phyloP scores from a whole-genome alignment of 768 basidiomycete genomes.

The Nidularia sp. region DNA sequence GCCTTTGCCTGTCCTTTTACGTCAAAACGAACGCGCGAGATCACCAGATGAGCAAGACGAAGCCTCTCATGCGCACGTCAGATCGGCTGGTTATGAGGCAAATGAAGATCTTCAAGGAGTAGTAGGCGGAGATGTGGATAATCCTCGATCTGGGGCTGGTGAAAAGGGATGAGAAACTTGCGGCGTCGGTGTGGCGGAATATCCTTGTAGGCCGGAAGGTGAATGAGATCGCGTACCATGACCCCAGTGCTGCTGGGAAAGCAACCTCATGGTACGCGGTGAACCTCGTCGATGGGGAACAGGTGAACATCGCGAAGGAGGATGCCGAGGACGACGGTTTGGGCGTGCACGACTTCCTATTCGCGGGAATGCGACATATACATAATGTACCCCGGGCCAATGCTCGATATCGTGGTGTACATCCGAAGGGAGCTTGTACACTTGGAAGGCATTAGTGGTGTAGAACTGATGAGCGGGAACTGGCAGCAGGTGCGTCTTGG shows the following conservation, averaged over 20 bases:
- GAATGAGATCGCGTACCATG: constrained; percentile 52
- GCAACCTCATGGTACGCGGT: constrained; percentile 54
- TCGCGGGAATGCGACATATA: constrained; percentile 59
- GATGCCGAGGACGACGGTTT: constrained; percentile 62
- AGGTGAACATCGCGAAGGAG: constrained; percentile 56
- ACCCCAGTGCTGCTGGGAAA: constrained; percentile 4
- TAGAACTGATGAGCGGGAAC: constrained; percentile 32
- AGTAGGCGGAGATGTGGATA: constrained; percentile 81
- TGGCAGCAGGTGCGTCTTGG: constrained; percentile 37
- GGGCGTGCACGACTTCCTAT: constrained; percentile 68
- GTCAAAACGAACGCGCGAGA: constrained; percentile 37
- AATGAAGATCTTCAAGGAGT: constrained; percentile 90
- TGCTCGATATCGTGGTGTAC: constrained; percentile 68
- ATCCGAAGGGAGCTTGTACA: constrained; percentile 68
- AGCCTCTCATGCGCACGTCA: constrained; percentile 42
- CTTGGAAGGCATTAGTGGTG: constrained; percentile 51
- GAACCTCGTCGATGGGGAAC: constrained; percentile 66
- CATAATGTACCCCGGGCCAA: constrained; percentile 68
- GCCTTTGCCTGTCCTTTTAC: constrained; percentile 43
- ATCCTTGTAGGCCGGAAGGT: constrained; percentile 83
- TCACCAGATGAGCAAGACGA: constrained; percentile 12
- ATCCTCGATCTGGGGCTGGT: constrained; percentile 77
- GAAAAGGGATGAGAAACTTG: constrained; percentile 76
- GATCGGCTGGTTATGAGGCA: constrained; percentile 80
- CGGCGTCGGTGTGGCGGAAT: constrained; percentile 89